phyloP scores from a whole-genome alignment of 805 yeast genomes.

The Pichia membranifaciens region DNA sequence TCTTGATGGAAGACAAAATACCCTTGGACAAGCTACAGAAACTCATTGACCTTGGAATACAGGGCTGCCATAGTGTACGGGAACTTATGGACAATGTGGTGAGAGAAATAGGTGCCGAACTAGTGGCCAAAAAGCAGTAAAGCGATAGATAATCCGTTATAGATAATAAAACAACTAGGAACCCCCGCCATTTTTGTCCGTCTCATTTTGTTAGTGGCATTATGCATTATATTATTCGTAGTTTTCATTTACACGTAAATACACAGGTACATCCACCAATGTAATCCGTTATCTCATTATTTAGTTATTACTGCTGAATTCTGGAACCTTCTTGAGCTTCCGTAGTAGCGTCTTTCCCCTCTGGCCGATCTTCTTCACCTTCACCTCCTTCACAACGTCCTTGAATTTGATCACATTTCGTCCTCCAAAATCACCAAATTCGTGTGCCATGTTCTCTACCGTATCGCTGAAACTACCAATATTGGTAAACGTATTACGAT shows the following conservation, averaged over 20 bases:
- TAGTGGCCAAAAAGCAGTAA: conserved; percentile 24
- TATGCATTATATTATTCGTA: no score
- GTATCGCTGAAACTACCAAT: conserved; percentile 8
- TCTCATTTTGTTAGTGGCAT: no score
- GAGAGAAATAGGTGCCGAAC: conserved; percentile 61
- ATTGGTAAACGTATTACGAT: background rate
- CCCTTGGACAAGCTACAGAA: conserved; percentile 76
- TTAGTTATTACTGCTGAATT: background rate
- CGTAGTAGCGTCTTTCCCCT: conserved; percentile 23
- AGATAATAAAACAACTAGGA: no score
- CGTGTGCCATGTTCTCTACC: conserved; percentile 9
- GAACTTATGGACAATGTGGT: conserved; percentile 84
- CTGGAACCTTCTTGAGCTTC: conserved; percentile 20
- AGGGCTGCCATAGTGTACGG: conserved; percentile 79
- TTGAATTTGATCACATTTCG: conserved; percentile 1
- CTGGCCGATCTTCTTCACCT: conserved; percentile 14
- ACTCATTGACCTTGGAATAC: conserved; percentile 73
- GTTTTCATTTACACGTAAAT: no score
- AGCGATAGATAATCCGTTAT: no score
- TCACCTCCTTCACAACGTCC: conserved; percentile 6
- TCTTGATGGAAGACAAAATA: conserved; percentile 76
- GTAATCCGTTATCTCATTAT: no score
- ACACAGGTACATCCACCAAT: no score
- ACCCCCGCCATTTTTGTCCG: no score
- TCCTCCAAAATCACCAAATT: conserved; percentile 6